phyloP scores from a whole-genome alignment of 139 green algal species.

The Chlorella sp. region DNA sequence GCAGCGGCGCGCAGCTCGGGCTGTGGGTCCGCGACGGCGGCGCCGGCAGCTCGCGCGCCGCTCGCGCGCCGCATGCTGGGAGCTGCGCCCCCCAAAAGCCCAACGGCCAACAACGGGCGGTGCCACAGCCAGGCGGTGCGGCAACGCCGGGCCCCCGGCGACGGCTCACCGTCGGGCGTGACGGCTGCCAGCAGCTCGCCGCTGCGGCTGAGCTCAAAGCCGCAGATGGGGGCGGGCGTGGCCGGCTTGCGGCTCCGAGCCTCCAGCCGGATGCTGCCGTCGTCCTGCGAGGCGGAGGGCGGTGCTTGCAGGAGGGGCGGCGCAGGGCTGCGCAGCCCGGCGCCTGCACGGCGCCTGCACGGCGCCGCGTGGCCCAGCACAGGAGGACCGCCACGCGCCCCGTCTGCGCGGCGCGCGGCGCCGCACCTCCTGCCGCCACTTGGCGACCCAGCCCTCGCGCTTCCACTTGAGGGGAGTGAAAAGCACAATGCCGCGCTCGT shows the following conservation, averaged over 20 bases:
- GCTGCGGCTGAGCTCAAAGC: constrained; percentile 31
- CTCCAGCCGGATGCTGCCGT: constrained; percentile 29
- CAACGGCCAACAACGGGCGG: not conserved
- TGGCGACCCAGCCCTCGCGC: constrained; percentile 31
- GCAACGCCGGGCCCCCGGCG: not conserved
- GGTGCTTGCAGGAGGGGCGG: not conserved
- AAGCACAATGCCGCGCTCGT: constrained; percentile 23
- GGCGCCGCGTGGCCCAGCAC: no score
- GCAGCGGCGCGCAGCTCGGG: no score
- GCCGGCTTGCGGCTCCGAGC: constrained; percentile 16
- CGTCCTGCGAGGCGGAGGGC: not conserved
- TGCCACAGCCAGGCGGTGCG: not conserved
- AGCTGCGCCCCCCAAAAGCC: no score
- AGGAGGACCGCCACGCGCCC: no score
- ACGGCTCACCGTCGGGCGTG: constrained; percentile 27
- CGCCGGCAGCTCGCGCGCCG: no score
- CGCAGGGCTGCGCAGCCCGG: not conserved
- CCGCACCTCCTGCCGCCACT: constrained; percentile 32
- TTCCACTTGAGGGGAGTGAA: constrained; percentile 27
- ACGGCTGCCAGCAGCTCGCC: constrained; percentile 33
- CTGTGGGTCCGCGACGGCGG: no score
- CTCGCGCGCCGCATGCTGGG: no score
- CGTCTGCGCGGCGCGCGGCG: no score
- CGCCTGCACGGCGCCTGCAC: not conserved
- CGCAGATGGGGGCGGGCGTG: constrained; percentile 32